Evolutionary conservation across 176 grass and related monocot species (phyloP).

Genomic region (Aegilops longissima): DNA sequence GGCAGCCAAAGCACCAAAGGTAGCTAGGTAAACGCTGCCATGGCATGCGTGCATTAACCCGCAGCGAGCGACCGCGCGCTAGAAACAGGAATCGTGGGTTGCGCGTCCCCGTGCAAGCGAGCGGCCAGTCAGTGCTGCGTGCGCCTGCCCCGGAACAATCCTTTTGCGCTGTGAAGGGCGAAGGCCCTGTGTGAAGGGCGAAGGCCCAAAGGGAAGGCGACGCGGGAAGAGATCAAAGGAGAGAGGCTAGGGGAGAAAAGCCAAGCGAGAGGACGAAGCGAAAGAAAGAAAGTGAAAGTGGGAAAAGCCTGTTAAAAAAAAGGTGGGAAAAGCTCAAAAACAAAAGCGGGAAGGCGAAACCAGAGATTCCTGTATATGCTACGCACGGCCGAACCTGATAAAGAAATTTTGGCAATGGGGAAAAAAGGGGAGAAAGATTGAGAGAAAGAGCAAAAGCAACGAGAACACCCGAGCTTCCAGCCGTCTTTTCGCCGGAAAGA

Average conservation of each 20-base stretch:
- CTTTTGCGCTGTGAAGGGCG: neutral
- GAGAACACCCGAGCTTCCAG: constrained; percentile 5
- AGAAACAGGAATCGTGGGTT: constrained; percentile 22
- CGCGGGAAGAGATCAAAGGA: constrained; percentile 12
- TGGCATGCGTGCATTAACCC: neutral
- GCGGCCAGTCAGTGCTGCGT: neutral
- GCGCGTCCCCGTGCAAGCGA: neutral
- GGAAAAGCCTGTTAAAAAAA: neutral
- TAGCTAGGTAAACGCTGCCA: neutral
- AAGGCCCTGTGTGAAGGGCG: too few relatives aligned
- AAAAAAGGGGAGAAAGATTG: neutral
- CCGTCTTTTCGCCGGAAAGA: constrained; percentile 38
- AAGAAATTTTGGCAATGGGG: neutral
- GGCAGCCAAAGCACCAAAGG: neutral
- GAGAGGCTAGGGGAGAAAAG: neutral
- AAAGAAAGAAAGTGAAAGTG: neutral
- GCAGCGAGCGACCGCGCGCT: too few relatives aligned
- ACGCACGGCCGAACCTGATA: neutral
- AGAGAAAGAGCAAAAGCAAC: neutral
- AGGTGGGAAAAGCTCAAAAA: neutral
- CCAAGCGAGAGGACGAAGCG: neutral
- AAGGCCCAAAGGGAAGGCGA: neutral
- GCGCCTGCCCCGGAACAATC: neutral
- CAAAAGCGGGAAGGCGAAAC: neutral
- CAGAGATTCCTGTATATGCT: neutral